phyloP scores from a whole-genome alignment of 352 stramenopile genomes.

The Albugo laibachii region DNA sequence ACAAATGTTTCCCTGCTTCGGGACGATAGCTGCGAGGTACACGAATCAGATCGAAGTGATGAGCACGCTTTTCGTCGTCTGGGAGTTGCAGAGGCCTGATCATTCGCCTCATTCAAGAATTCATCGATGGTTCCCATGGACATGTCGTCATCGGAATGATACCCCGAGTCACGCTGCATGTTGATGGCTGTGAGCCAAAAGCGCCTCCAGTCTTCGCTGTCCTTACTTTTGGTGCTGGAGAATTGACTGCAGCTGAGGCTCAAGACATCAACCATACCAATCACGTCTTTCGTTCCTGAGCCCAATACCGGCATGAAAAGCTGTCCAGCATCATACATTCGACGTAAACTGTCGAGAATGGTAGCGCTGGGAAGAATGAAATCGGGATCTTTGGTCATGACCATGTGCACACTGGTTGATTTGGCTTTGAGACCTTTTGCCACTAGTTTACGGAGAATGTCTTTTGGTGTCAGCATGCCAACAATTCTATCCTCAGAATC shows the following conservation, averaged over 20 bases:
- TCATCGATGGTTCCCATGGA: no score
- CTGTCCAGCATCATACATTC: slow-evolving; percentile 72
- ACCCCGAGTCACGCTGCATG: background rate
- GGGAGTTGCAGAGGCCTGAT: no score
- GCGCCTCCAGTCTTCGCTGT: background rate
- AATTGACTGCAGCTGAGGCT: slow-evolving; percentile 79
- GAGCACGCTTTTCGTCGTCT: no score
- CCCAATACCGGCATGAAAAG: slow-evolving; percentile 72
- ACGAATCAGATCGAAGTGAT: no score
- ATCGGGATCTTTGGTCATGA: slow-evolving; percentile 74
- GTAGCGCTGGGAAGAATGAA: slow-evolving; percentile 48
- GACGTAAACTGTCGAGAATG: slow-evolving; percentile 64
- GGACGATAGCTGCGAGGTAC: no score
- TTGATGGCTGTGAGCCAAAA: background rate
- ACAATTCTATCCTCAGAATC: slow-evolving; percentile 38
- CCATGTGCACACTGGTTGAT: slow-evolving; percentile 55
- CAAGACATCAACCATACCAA: slow-evolving; percentile 75
- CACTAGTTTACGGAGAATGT: slow-evolving; percentile 71
- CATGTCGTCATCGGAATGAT: no score
- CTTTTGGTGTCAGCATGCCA: slow-evolving; percentile 73
- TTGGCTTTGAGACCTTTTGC: slow-evolving; percentile 57
- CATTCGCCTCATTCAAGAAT: no score
- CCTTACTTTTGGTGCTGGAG: slow-evolving; percentile 14
- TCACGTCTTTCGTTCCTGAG: slow-evolving; percentile 41
- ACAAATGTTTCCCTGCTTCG: no score